Base-by-base conservation (phyloP, 306 rosid genomes). In the Corylus avellana region DNA sequence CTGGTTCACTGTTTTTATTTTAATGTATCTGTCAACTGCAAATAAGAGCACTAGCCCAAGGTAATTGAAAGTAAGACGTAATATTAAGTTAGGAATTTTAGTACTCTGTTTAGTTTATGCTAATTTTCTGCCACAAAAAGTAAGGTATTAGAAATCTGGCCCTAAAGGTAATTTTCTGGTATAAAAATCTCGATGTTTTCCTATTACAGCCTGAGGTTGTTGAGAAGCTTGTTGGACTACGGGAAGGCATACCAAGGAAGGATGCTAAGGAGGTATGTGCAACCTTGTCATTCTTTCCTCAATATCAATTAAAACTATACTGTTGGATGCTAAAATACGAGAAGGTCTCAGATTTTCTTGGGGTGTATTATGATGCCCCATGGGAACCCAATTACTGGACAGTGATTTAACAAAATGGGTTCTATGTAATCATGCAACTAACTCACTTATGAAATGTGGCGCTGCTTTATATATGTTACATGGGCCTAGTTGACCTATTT, bases 251-350 rank as follows among this genome's bases (percentile, higher is more conserved):
- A 77, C 98, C 98, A 18, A 84, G 92, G 79, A 95, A 95, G 78
- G 98, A 95, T 76, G 98, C 98, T n/a, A 95, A 95, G 80, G 98
- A 95, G 98, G 98, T 95, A 86, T n/a, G 82, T 56, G 48, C 67
- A 80, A 49, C 70, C 77, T 56, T 42, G 2, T 51, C 54, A 73
- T 69, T 74, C 54, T 75, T 72, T 78, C 18, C 73, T 75, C n/a
- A 49, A 68, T 11, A 29, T 75, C 68, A 83, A 75, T 44, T 77
- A 44, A 55, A 37, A 39, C 63, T 53, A 74, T 68, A 69, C 57
- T 11, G 62, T 78, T 17, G 20, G 17, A 9, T 35, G 54, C 57
- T 71, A 59, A 56, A 77, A 80, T 70, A 63, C 47, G 72, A 37
- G 47, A 75, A 12, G 61, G 37, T 32, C 17, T 59, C 47, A 37